Evolutionary conservation across 441 rosid genomes (phyloP), one percentile per base, ranked within the genome.

Genomic region (Pelargonium exstipulatum): DNA sequence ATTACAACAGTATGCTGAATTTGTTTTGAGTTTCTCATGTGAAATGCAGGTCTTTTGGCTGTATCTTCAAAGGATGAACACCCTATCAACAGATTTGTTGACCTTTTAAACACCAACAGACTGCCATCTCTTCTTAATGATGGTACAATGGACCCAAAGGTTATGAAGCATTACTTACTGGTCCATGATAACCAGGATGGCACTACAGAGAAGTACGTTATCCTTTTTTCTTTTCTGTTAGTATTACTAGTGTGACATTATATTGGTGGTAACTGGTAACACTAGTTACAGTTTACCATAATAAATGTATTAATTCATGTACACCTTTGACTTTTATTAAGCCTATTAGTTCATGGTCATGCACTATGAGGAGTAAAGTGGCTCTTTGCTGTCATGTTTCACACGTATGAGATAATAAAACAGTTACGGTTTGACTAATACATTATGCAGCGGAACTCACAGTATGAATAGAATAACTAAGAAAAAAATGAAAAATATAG

Each of bases 11-110:
- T 6, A 62, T 32, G 17, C 16, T 17, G 64, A 10, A 60, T 60
- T 60, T 13, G 10, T 22, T 62, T 26, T 62, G 40, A 37, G n/a
- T 13, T 62, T 62, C 42, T 62, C 65, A 26, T 62, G 13, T 80
- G 40, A 43, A 77, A 72, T 82, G 78, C 88, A 92, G 99, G 99
- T 84, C 93, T 95, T 81, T 83, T 89, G 78, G 97, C 81, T 65
- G 96, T 88, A 78, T 95, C 99, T 74, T 90, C 99, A 58, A 85
- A 87, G 83, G 99, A 95, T 69, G 94, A 95, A 64, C 87, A 88
- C 45, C 98, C 99, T 68, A 78, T 90, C 79, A 87, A 83, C 77
- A 82, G 81, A 71, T 89, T 88, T 86, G 78, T 90, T 57, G 95
- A 92, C 83, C 96, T 92, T 76, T 92, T 90, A 71, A 87, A 90